Base-by-base conservation (phyloP, 371 early-diverging fungal genomes). In the Batrachochytrium dendrobatidis region DNA sequence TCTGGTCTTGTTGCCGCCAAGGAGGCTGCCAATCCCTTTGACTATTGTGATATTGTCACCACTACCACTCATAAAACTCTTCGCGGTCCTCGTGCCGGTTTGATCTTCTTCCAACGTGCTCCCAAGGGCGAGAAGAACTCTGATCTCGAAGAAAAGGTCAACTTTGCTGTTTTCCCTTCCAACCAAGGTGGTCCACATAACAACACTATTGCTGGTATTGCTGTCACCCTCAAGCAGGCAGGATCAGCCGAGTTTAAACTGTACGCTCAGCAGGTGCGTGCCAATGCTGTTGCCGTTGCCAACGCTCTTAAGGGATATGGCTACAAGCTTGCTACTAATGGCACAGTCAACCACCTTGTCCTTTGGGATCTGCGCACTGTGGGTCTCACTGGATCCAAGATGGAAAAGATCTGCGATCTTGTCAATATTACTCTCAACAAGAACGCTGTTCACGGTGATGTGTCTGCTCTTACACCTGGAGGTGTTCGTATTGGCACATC, bases 171-270 rank as follows among this genome's bases (percentile, higher is more conserved):
- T 35, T 99, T 99, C 85, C 99, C 99, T 17, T 92, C 95, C 53
- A 92, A 95, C 75, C 99, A 99, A 79, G 99, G 99, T 63, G 99
- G 99, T 18, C 99, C 99, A 33, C 99, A 99, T 82, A 99, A 99
- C 85, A 94, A 99, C 83, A 98, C 99, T 54, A 99, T 99, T 63
- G 84, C 94, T 49, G 99, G 94, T 33, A 75, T 98, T 59, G 92
- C 99, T 33, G 98, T 97, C 33, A 97, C 98, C 0, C 79, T 99
- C 61, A 91, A 74, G 71, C 74, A 79, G 70, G 87, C 74, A 51
- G 74, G 79, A 65, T 68, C 83, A 18, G 85, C 91, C 34, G 85
- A 87, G 58, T 99, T 91, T 83, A 89, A 86, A 73, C 81, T 80
- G 66, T 99, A 98, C 73, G 87, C 89, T 65, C 64, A 78, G 55